These are phyloP conservation scores for Juglanconis oblonga DNA, from an alignment of 2,329 filamentous ascomycete species.

Conservation along the genomic window DNA sequence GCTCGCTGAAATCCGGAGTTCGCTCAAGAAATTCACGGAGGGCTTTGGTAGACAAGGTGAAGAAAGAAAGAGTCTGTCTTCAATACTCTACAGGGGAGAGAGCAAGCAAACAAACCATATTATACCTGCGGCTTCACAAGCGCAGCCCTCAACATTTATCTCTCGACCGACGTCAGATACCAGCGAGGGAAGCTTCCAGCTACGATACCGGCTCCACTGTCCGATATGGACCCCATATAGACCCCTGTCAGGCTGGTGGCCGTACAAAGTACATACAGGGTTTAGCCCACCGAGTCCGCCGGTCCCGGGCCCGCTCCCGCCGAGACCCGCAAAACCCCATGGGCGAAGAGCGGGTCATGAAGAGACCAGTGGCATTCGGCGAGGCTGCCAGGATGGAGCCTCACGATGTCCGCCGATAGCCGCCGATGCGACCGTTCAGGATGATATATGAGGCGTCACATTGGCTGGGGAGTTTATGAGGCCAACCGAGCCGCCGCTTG, in stretches of 20 bases:
- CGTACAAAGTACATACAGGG: neutral
- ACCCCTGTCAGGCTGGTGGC: neutral
- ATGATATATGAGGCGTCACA: neutral
- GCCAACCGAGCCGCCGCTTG: neutral
- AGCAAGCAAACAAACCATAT: neutral
- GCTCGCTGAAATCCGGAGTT: too few relatives aligned
- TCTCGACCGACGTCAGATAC: slow-evolving; percentile 13
- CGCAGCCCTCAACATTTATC: slow-evolving; percentile 5
- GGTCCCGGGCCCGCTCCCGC: neutral
- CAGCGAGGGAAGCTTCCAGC: neutral
- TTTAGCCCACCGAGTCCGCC: slow-evolving; percentile 9
- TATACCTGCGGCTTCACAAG: slow-evolving; percentile 4
- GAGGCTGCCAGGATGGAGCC: slow-evolving; percentile 1
- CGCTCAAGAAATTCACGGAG: neutral
- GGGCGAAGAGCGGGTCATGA: slow-evolving; percentile 2
- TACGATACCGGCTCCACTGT: slow-evolving; percentile 14
- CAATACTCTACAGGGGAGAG: neutral
- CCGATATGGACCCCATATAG: neutral
- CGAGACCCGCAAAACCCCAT: slow-evolving; percentile 8
- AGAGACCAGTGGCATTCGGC: slow-evolving; percentile 9
- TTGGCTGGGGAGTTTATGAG: slow-evolving; percentile 8
- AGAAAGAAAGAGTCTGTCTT: neutral
- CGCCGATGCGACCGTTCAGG: slow-evolving; percentile 2
- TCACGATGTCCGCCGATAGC: neutral
- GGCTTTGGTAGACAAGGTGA: too few relatives aligned